phyloP scores from a whole-genome alignment of 2,329 filamentous ascomycete species.

The Thelonectria olida region DNA sequence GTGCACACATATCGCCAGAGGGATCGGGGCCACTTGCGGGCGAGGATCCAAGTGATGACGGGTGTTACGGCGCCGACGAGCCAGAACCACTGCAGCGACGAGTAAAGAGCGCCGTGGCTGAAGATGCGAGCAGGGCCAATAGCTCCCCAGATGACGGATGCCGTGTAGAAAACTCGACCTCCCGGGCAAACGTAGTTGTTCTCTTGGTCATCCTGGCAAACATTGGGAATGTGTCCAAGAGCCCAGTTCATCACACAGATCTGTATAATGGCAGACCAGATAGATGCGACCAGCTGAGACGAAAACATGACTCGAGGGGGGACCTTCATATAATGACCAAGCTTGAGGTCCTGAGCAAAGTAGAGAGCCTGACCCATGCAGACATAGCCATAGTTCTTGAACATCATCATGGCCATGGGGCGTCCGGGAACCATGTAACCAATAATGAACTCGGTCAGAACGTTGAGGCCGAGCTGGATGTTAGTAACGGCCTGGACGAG shows the following conservation, averaged over 20 bases:
- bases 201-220: conserved; percentile 65
- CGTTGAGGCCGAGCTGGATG: conserved; percentile 72
- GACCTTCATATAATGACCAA: conserved; percentile 75
- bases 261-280: conserved; percentile 71
- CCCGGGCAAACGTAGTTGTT: conserved; percentile 66
- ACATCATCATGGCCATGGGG: conserved; percentile 80
- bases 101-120: conserved; percentile 69
- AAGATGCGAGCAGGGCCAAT: conserved; percentile 79
- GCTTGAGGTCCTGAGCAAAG: conserved; percentile 72
- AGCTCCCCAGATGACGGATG: conserved; percentile 77
- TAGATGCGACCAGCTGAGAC: conserved; percentile 66
- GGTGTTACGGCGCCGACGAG: conserved; percentile 71
- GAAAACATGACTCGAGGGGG: conserved; percentile 70
- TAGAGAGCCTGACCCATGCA: conserved; percentile 73
- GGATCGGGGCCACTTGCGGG: conserved; percentile 68
- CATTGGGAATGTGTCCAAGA: conserved; percentile 66
- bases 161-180: conserved; percentile 70
- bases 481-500: conserved; percentile 70
- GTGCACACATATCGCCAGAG: conserved; percentile 72
- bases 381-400: conserved; percentile 78
- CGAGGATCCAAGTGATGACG: conserved; percentile 69
- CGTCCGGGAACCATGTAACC: conserved; percentile 78
- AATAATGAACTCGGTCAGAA: conserved; percentile 77
- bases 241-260: conserved; percentile 74
- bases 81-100: conserved; percentile 75